Base-by-base conservation (phyloP, 805 yeast species). In the Nakazawaea siamensis region DNA sequence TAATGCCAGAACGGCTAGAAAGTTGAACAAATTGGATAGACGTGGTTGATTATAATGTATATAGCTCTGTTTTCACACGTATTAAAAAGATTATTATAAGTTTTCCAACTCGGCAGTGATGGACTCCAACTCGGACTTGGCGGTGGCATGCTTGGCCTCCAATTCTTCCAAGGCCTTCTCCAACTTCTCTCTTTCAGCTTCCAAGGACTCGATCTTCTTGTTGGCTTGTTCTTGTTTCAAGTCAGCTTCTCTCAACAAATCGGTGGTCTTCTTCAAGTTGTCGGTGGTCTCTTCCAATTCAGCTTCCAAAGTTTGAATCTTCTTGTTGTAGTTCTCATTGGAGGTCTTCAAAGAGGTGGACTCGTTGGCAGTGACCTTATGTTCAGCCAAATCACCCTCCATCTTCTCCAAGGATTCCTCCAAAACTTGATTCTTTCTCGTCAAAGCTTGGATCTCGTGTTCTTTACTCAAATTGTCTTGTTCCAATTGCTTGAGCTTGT, bases 171-270 rank as follows among this genome's bases (percentile, higher is more conserved):
- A 81, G 66, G 86, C 87, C 68, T 74, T 73, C 69, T 92, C 97
- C 74, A 83, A 73, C 44, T 80, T 83, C 49, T 85, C 92, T 64
- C 84, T 86, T 68, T 92, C 97, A 48, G 80, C 67, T 68, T 90
- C 97, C 56, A 88, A 72, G 24, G 95, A 84, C 41, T 85, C 72
- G 40, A 90, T 95, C 67, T 82, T 86, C 68, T 95, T 84, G 66
- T 87, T 95, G 61, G 86, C 73, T 62, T 86, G 94, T 66, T 92
- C 98, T 47, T 92, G 90, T 68, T 86, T 86, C 66, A 92, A 76
- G 57, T 92, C 98, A 39, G 95, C 78, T 58, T 86, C 95, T 64
- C 96, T 85, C 60, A 90, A 73, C 68, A 87, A 88, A 55, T 81
- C 86, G 44, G 95, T 86, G 46, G 96, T 83, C 62, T 84, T 94